Base-by-base conservation (phyloP, 257 asterid species). In the Craterostigma plantagineum region DNA sequence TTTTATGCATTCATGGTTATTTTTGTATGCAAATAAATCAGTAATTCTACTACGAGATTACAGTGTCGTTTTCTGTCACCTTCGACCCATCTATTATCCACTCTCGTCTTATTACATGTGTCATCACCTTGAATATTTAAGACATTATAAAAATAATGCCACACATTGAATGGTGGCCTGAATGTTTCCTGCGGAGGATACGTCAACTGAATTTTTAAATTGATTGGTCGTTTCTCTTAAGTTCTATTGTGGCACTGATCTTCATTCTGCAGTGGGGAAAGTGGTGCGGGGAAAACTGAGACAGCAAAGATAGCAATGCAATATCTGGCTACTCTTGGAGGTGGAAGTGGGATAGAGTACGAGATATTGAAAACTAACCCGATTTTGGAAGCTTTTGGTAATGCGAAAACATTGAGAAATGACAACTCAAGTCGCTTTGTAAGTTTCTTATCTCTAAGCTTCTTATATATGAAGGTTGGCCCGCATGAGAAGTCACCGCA, bases 251-350 rank as follows among this genome's bases (percentile, higher is more conserved):
- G 52, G 38, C 54, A 38, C 52, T 65, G 16, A 46, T 63, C 53
- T 45, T 52, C 53, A 54, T 56, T 49, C 48, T 61, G 36, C 76
- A 90, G 99, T 67, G 99, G 99, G 62, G 99, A 90, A 67, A 90
- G 99, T 61, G 99, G 99, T 70, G 99, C 99, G 55, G 99, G 99
- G 38, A 90, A 90, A 69, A 90, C 99, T 7, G 99, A 90, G 69
- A 90, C 99, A 9, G 99, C 99, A 57, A 90, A 90, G 66, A 90
- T 90, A 66, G 94, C 94, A 50, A 90, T 90, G 99, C 99, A 90
- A 62, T 90, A 90, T 71, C 64, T 90, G 78, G 99, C 99, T 60
- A 73, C 99, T 43, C 68, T 83, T 39, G 95, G 95, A 54, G 99
- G 99, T 57, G 99, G 99, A 40, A 79, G 94, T 60, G 99, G 99